Percentiles rank a stretch among this genome's conserved stretches.
These are phyloP conservation scores for Pyrus communis DNA, from an alignment of 306 rosid genomes.

Conservation along the genomic window DNA sequence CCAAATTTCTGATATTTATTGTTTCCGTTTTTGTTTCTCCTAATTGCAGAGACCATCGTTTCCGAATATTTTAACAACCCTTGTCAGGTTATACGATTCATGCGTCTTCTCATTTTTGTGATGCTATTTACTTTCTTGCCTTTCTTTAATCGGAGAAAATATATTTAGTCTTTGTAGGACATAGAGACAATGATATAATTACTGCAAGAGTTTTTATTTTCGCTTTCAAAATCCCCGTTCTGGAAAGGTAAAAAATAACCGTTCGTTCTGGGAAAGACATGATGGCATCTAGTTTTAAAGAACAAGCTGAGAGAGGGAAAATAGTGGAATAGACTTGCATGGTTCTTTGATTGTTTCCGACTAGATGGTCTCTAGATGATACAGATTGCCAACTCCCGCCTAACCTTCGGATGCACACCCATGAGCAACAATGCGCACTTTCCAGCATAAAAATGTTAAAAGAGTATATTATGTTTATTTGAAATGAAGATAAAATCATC, in stretches of 20 bases:
- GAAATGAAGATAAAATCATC: not conserved
- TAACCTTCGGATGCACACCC: not conserved
- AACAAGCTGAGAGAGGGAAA: not conserved
- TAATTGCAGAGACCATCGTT: constrained; percentile 54
- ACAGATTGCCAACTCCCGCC: not conserved
- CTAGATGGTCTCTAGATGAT: not conserved
- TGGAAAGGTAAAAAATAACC: not conserved
- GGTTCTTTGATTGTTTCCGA: not conserved
- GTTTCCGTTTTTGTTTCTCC: constrained; percentile 12
- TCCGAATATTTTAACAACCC: constrained; percentile 34
- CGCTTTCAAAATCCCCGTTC: not conserved
- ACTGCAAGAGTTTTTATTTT: not conserved
- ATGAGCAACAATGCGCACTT: not conserved
- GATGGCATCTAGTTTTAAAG: not conserved
- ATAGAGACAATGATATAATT: not conserved
- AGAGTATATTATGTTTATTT: not conserved
- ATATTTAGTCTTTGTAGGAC: not conserved
- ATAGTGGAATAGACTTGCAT: not conserved
- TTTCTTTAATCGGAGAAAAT: not conserved
- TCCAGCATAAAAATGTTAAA: not conserved
- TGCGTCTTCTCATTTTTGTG: constrained; percentile 3
- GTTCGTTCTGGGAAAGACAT: not conserved
- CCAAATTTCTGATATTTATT: constrained; percentile 17
- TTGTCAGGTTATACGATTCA: constrained; percentile 61
- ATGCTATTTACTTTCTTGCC: not conserved